Evolutionary conservation across 495 filamentous ascomycete species (phyloP).

Genomic region (Achaetomiella virescens): DNA sequence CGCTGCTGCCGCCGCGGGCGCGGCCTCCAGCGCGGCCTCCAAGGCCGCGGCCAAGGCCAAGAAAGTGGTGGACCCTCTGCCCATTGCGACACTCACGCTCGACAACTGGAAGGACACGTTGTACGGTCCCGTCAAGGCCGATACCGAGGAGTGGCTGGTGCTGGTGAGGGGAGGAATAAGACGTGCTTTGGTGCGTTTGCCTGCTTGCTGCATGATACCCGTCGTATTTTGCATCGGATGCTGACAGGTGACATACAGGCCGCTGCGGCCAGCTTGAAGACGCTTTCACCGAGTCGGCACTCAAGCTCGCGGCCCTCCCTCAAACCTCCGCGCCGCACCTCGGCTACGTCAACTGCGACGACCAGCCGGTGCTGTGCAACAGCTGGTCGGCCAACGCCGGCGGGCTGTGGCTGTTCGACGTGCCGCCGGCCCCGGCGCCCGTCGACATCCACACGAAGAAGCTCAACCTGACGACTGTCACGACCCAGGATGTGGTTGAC

Average conservation of each 20-base stretch:
- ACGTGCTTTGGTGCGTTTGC: conserved; percentile 64
- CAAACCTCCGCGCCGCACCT: conserved; percentile 57
- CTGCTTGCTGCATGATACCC: too few species aligned
- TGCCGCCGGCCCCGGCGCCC: conserved; percentile 48
- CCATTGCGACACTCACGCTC: conserved; percentile 56
- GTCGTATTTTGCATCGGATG: too few species aligned
- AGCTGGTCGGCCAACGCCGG: conserved; percentile 69
- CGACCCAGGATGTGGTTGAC: conserved; percentile 54
- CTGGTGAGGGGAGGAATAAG: conserved; percentile 80
- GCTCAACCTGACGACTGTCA: conserved; percentile 61
- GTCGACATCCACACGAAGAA: conserved; percentile 56
- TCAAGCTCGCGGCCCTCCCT: conserved; percentile 58
- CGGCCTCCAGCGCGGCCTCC: conserved; percentile 30
- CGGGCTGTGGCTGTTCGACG: conserved; percentile 63
- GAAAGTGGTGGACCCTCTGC: conserved; percentile 40
- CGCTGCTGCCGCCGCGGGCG: conserved; percentile 46
- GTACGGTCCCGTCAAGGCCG: conserved; percentile 54
- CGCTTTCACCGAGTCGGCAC: conserved; percentile 56
- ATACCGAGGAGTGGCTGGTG: conserved; percentile 72
- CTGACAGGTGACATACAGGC: conserved; percentile 22
- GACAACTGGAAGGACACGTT: conserved; percentile 65
- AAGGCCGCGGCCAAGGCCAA: conserved; percentile 28
- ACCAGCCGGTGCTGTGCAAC: conserved; percentile 73
- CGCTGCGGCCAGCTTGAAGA: conserved; percentile 41
- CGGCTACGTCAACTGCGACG: conserved; percentile 71